Evolutionary conservation across 257 asterid genomes (phyloP).

Genomic region (Salvia hispanica): DNA sequence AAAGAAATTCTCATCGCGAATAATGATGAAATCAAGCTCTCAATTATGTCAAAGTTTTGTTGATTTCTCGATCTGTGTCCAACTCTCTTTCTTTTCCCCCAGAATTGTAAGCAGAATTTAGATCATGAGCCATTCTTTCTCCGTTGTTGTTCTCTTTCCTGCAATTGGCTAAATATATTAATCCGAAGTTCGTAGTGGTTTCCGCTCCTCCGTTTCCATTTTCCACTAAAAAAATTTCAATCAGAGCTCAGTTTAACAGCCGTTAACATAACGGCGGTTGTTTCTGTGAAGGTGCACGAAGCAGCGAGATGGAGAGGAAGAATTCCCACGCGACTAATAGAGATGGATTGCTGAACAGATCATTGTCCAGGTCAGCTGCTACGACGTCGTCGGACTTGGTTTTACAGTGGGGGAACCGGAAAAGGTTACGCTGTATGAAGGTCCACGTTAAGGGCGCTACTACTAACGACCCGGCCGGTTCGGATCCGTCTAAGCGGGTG

Average conservation of each 20-base stretch:
- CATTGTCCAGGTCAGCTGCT: constrained; percentile 47
- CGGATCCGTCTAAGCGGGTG: constrained; percentile 41
- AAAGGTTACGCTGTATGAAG: constrained; percentile 79
- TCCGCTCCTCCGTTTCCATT: not conserved
- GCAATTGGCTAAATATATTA: not conserved
- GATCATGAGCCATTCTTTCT: constrained; percentile 14
- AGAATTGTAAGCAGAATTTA: not conserved
- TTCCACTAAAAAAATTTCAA: constrained; percentile 5
- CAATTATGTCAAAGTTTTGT: not conserved
- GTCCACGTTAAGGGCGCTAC: constrained; percentile 46
- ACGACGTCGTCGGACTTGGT: constrained; percentile 69
- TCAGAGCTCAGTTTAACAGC: constrained; percentile 21
- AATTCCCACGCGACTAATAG: constrained; percentile 36
- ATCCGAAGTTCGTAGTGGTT: not conserved
- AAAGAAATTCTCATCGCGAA: not conserved
- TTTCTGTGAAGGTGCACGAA: constrained; percentile 35
- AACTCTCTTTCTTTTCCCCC: not conserved
- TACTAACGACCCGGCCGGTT: constrained; percentile 47
- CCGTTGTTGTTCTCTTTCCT: constrained; percentile 2
- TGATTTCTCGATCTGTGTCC: not conserved
- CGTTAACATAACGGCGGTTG: constrained; percentile 22
- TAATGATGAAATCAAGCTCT: not conserved
- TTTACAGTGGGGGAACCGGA: constrained; percentile 86
- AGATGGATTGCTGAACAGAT: constrained; percentile 54
- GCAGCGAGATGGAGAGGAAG: constrained; percentile 60